Conservation (phyloP, 2,329 filamentous ascomycete genomes). For the Fusarium chaquense region DNA sequence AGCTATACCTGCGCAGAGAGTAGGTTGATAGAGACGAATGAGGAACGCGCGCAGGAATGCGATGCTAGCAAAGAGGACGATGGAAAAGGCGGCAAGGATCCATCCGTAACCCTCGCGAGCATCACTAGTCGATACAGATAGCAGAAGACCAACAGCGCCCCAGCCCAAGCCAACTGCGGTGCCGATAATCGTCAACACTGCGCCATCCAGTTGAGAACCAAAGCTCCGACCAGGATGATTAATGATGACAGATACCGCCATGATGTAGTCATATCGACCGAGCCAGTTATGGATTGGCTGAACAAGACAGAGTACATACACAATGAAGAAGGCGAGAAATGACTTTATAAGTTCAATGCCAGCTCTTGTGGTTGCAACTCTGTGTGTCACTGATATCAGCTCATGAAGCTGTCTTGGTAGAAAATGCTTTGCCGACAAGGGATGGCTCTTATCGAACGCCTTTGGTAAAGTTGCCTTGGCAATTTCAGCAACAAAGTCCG, state of each 20-base stretch:
- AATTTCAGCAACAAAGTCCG: constrained; percentile 55
- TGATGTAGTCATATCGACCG: constrained; percentile 66
- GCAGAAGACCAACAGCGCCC: constrained; percentile 65
- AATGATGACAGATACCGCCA: constrained; percentile 67
- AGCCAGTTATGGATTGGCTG: constrained; percentile 62
- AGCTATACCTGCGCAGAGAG: constrained; percentile 67
- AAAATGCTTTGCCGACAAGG: constrained; percentile 61
- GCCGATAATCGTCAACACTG: constrained; percentile 65
- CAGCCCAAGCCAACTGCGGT: constrained; percentile 66
- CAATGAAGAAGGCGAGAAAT: constrained; percentile 67
- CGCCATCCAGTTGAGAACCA: constrained; percentile 69
- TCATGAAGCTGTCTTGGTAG: constrained; percentile 62
- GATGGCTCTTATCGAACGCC: constrained; percentile 60
- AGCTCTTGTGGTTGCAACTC: constrained; percentile 61
- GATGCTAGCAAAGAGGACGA: constrained; percentile 64
- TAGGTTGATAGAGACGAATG: constrained; percentile 66
- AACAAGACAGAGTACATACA: constrained; percentile 67
- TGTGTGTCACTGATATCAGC: constrained; percentile 54
- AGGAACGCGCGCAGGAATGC: constrained; percentile 68
- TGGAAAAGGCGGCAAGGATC: constrained; percentile 66
- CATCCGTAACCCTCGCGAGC: constrained; percentile 64
- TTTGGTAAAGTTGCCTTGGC: constrained; percentile 60
- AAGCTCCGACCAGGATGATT: constrained; percentile 69
- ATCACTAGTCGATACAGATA: constrained; percentile 63
- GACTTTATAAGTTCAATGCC: constrained; percentile 66